Evolutionary conservation across 2,329 filamentous ascomycete genomes (phyloP).

Genomic region (Neofusicoccum sp.): DNA sequence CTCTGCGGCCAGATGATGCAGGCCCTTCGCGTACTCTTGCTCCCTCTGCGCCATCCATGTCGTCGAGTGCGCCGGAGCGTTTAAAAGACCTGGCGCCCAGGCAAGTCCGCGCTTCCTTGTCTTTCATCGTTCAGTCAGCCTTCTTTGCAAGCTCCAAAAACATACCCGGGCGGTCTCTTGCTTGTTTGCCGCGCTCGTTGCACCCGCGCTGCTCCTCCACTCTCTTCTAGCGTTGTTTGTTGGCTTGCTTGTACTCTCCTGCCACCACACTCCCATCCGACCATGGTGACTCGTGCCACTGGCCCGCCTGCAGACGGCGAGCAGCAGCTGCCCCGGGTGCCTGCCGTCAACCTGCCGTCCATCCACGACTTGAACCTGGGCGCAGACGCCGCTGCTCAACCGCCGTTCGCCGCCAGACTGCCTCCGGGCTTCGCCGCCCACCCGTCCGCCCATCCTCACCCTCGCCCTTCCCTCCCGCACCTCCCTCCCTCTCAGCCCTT

Average conservation of each 20-base stretch:
- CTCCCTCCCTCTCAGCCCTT: not conserved
- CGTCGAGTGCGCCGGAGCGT: not conserved
- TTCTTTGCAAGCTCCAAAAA: not conserved
- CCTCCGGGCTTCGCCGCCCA: not conserved
- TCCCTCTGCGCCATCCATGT: constrained; percentile 6
- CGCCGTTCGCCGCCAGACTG: not conserved
- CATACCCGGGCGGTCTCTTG: not conserved
- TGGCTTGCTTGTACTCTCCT: constrained; percentile 6
- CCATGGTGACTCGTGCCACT: constrained; percentile 17
- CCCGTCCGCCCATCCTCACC: not conserved
- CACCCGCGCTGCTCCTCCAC: constrained; percentile 7
- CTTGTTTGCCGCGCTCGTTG: constrained; percentile 9
- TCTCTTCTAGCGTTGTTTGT: constrained; percentile 12
- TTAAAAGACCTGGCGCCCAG: constrained; percentile 7
- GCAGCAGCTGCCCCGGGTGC: constrained; percentile 10
- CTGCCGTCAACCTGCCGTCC: constrained; percentile 7
- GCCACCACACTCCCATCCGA: constrained; percentile 5
- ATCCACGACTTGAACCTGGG: constrained; percentile 14
- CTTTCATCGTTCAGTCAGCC: constrained; percentile 6
- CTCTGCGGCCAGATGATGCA: constrained; percentile 17
- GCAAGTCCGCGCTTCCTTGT: constrained; percentile 8
- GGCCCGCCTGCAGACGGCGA: constrained; percentile 5
- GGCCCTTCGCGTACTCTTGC: constrained; percentile 15
- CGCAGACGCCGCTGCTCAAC: not conserved
- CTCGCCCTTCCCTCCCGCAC: not conserved